Conservation (phyloP, 1,284 basidiomycete species). For the Cryptococcus sp. region DNA sequence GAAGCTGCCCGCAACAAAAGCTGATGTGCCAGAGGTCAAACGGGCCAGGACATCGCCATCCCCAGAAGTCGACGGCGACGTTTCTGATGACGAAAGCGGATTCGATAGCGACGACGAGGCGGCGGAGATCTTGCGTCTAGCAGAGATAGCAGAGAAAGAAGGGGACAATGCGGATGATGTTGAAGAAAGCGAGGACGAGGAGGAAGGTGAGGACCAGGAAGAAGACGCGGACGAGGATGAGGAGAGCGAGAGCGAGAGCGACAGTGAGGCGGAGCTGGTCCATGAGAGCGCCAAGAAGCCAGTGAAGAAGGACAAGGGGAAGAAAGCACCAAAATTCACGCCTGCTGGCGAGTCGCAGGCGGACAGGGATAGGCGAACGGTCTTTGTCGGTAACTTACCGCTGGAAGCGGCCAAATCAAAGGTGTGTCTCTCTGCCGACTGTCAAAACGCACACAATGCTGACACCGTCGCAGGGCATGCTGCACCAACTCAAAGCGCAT, state of each 20-base stretch:
- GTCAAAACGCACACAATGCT: slow-evolving; percentile 36
- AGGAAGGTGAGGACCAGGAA: slow-evolving; percentile 22
- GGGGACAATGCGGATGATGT: slow-evolving; percentile 29
- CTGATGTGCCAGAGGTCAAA: slow-evolving; percentile 11
- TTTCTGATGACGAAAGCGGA: slow-evolving; percentile 16
- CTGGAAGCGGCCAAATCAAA: slow-evolving; percentile 73
- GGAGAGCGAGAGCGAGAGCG: slow-evolving; percentile 12
- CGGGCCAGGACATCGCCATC: slow-evolving; percentile 19
- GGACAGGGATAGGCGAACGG: slow-evolving; percentile 74
- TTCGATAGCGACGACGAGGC: slow-evolving; percentile 27
- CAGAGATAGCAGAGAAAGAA: slow-evolving; percentile 26
- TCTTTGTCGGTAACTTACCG: slow-evolving; percentile 92
- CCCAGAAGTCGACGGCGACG: slow-evolving; percentile 6
- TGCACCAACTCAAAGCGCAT: slow-evolving; percentile 71
- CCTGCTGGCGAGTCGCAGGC: slow-evolving; percentile 69
- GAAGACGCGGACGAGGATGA: slow-evolving; percentile 36
- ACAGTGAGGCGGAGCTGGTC: slow-evolving; percentile 38
- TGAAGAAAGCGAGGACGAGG: slow-evolving; percentile 26
- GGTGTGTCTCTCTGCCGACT: slow-evolving; percentile 55
- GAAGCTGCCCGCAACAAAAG: slow-evolving; percentile 9
- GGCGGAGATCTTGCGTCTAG: slow-evolving; percentile 16
- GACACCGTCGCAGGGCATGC: slow-evolving; percentile 41
- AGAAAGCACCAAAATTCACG: slow-evolving; percentile 52
- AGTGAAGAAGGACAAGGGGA: slow-evolving; percentile 24
- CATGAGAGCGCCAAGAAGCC: slow-evolving; percentile 50